Evolutionary conservation across 2,329 filamentous ascomycete genomes (phyloP).

Genomic region (Xylariaceae sp.): DNA sequence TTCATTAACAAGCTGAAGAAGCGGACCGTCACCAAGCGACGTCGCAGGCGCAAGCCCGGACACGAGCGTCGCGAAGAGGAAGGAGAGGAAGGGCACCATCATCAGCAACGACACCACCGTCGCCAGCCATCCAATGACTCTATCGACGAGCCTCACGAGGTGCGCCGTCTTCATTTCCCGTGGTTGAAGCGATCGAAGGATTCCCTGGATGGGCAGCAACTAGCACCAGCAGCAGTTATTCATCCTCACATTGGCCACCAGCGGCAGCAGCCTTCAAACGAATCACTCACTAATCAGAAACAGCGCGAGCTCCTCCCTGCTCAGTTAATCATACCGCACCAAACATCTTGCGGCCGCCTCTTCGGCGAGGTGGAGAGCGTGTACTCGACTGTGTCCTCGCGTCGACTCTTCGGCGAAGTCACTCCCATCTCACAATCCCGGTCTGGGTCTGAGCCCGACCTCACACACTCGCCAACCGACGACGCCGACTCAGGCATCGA

Average conservation of each 20-base stretch:
- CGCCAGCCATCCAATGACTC: slow-evolving; percentile 32
- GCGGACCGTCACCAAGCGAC: slow-evolving; percentile 46
- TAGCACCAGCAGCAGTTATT: slow-evolving; percentile 18
- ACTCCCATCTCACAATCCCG: slow-evolving; percentile 33
- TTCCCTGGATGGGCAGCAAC: slow-evolving; percentile 23
- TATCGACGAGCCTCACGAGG: slow-evolving; percentile 31
- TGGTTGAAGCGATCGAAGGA: slow-evolving; percentile 38
- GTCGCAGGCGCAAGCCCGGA: slow-evolving; percentile 40
- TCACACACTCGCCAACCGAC: slow-evolving; percentile 42
- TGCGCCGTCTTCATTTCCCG: slow-evolving; percentile 34
- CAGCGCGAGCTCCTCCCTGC: slow-evolving; percentile 28
- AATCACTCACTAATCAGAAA: slow-evolving; percentile 26
- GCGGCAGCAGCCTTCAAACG: slow-evolving; percentile 35
- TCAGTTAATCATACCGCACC: slow-evolving; percentile 33
- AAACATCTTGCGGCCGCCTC: slow-evolving; percentile 35
- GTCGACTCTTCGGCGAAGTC: slow-evolving; percentile 43
- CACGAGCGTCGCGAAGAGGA: slow-evolving; percentile 37
- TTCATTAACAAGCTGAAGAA: slow-evolving; percentile 46
- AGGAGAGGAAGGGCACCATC: slow-evolving; percentile 24
- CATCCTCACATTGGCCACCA: slow-evolving; percentile 31
- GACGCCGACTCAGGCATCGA: slow-evolving; percentile 38
- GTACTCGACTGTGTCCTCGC: slow-evolving; percentile 35
- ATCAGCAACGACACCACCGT: slow-evolving; percentile 21
- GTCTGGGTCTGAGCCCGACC: slow-evolving; percentile 41
- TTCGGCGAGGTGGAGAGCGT: slow-evolving; percentile 43